phyloP scores from a whole-genome alignment of 441 rosid species.

The Sinapis alba region DNA sequence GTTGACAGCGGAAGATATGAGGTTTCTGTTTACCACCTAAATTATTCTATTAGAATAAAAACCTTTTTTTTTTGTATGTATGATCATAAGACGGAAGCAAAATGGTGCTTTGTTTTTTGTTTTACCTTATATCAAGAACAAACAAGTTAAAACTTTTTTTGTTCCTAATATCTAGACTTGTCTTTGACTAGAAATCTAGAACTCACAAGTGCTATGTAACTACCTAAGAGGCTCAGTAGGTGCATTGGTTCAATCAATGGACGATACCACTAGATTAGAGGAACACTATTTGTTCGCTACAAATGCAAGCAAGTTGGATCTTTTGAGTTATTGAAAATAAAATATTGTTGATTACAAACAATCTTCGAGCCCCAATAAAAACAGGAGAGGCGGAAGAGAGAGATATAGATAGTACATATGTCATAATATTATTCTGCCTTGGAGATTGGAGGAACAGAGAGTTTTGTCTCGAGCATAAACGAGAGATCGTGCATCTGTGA shows the following conservation, averaged over 20 bases:
- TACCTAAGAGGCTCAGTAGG: not conserved
- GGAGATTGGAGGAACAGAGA: constrained; percentile 54
- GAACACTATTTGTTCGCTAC: constrained; percentile 11
- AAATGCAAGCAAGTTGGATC: constrained; percentile 4
- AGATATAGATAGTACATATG: not conserved
- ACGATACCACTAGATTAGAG: constrained; percentile 1
- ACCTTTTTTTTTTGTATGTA: not conserved
- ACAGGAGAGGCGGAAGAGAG: constrained; percentile 23
- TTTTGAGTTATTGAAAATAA: not conserved
- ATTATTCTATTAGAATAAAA: not conserved
- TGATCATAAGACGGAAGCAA: not conserved
- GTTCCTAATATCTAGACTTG: not conserved
- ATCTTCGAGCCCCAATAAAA: constrained; percentile 27
- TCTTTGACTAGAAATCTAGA: not conserved
- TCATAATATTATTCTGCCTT: constrained; percentile 26
- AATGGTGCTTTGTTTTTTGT: not conserved
- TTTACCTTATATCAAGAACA: not conserved
- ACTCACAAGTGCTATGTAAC: not conserved
- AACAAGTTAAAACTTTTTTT: not conserved
- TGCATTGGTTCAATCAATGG: not conserved
- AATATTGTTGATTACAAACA: constrained; percentile 10
- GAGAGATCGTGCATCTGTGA: constrained; percentile 90
- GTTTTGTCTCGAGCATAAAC: constrained; percentile 72
- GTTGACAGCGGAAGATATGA: constrained; percentile 77
- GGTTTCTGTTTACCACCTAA: constrained; percentile 63